Evolutionary conservation across 176 grass and related monocot species (phyloP).

Genomic region (Rhipidocladum racemiflorum): DNA sequence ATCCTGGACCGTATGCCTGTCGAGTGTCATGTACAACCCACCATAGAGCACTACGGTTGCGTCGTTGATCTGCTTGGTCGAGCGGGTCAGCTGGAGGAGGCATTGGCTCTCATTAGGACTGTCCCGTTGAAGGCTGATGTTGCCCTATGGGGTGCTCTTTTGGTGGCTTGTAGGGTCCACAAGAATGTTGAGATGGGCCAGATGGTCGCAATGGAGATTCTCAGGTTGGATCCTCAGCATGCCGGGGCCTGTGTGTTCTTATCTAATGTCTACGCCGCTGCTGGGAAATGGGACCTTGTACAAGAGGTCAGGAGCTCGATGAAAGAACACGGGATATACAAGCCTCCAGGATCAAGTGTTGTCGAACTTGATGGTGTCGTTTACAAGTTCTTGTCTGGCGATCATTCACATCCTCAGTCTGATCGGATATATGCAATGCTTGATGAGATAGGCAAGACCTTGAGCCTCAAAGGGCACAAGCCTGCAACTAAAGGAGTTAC

Average conservation of each 20-base stretch:
- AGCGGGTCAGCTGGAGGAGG: conserved; percentile 35
- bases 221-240: conserved; percentile 36
- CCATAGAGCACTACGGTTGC: conserved; percentile 49
- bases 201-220: conserved; percentile 37
- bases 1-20: conserved; percentile 23
- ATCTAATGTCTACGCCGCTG: conserved; percentile 41
- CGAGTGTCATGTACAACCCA: conserved; percentile 20
- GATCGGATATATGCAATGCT: conserved; percentile 44
- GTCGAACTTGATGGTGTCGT: conserved; percentile 36
- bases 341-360: conserved; percentile 43
- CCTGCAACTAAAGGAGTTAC: conserved; percentile 20
- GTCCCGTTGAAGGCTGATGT: conserved; percentile 20
- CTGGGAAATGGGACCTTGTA: conserved; percentile 43
- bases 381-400: conserved; percentile 46
- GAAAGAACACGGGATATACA: conserved; percentile 39
- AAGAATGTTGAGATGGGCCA: conserved; percentile 42
- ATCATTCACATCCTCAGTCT: conserved; percentile 40
- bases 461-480: conserved; percentile 33
- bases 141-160: conserved; percentile 44
- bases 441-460: conserved; percentile 36
- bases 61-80: conserved; percentile 35
- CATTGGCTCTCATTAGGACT: conserved; percentile 26
- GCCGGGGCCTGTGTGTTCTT: conserved; percentile 45
- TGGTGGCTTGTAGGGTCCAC: conserved; percentile 45
- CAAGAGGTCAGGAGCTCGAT: conserved; percentile 37